Base-by-base conservation (phyloP, 164 flowering plant species). In the Vitis labrusca region DNA sequence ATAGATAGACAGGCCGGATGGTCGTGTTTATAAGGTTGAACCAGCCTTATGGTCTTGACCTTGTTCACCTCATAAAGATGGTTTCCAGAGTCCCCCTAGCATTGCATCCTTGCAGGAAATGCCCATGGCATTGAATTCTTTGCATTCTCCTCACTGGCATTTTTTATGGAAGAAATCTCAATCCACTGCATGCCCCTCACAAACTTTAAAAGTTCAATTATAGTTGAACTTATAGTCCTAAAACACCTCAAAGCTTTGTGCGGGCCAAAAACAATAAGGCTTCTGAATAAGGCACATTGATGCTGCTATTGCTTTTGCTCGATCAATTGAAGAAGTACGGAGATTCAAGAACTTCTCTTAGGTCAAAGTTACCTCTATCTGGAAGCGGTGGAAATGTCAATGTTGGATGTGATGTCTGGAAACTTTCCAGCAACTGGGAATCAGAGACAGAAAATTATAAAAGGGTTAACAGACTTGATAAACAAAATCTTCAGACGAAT, bases 311-410 rank as follows among this genome's bases (percentile, higher is more conserved):
- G 53, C 53, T 10, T 23, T 23, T 50, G 63, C 44, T 37, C 44
- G 47, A 54, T 88, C 84, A 93, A 81, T 93, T 90, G 88, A 93
- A 93, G 64, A 93, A 93, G 76, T 93, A 91, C 2, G 91, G 89
- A 65, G 98, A 93, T 29, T 80, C 72, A 10, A 89, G 86, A 67
- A 93, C 98, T 74, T 86, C 80, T 61, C 65, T 69, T 73, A 93
- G 76, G 80, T 91, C 85, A 63, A 93, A 90, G 74, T 86, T 78
- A 60, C 98, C 98, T 79, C 94, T 85, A n/a, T 85, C 78, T 5
- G 98, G 98, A 10, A 91, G 82, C 48, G 93, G 74, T 52, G 98
- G 98, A 73, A 93, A 93, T 16, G 51, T 64, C 79, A 85, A 76
- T 4, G 70, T 68, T 32, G 98, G 98, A 74, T 86, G 85, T 15